A percentile compares a stretch with the other conserved stretches of the same genome.
phyloP scores from a whole-genome alignment of 495 filamentous ascomycete species.

The Cudoniella acicularis region DNA sequence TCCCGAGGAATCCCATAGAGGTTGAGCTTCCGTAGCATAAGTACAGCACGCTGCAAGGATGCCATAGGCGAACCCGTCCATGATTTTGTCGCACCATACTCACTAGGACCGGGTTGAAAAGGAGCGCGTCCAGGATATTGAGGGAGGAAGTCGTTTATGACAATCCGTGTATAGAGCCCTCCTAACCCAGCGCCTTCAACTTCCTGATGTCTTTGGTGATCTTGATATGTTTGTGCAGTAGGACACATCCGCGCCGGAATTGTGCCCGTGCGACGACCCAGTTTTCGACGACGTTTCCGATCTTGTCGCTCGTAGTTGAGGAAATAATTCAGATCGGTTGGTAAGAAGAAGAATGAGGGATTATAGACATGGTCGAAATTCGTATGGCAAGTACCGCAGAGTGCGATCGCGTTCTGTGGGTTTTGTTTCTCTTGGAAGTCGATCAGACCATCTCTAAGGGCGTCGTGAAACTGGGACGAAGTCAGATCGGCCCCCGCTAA shows the following conservation, averaged over 20 bases:
- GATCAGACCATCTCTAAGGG: conserved; percentile 13
- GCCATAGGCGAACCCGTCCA: conserved; percentile 11
- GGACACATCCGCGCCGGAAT: conserved; percentile 12
- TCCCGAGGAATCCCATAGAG: conserved; percentile 10
- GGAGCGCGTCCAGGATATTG: conserved; percentile 15
- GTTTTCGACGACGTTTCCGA: conserved; percentile 15
- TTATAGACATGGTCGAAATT: conserved; percentile 17
- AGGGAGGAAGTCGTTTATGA: conserved; percentile 11
- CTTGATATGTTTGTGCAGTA: conserved; percentile 17
- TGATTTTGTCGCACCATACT: conserved; percentile 12
- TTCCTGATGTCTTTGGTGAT: conserved; percentile 15
- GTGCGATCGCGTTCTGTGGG: conserved; percentile 13
- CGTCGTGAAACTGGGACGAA: conserved; percentile 10
- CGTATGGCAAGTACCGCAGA: conserved; percentile 15
- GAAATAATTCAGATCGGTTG: conserved; percentile 16
- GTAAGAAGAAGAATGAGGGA: conserved; percentile 16
- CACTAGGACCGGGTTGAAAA: conserved; percentile 9
- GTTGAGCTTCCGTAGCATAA: conserved; percentile 14
- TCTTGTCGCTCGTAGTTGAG: conserved; percentile 15
- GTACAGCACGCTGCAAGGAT: conserved; percentile 14
- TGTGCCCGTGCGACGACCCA: conserved; percentile 5
- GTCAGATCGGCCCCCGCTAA: conserved; percentile 13
- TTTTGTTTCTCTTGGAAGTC: conserved; percentile 15
- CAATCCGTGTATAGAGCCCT: conserved; percentile 11
- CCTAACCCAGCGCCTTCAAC: conserved; percentile 11